A percentile compares a stretch with the other conserved stretches of the same genome.
Conservation (phyloP, 2,329 filamentous ascomycete species). For the Alternaria conjuncta region DNA sequence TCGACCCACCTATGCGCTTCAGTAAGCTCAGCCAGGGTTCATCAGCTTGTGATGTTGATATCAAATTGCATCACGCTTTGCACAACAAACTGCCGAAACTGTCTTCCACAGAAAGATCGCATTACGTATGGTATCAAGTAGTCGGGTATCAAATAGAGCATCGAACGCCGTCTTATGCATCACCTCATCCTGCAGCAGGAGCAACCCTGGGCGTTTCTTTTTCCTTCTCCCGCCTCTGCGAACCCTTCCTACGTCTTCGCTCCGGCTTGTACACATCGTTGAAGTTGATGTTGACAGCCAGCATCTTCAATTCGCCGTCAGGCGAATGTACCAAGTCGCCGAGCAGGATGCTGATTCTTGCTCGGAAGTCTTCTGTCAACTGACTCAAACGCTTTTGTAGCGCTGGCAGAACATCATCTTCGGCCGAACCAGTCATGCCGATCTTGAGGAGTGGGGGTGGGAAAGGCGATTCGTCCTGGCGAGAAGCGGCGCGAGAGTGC, state of each 20-base stretch:
- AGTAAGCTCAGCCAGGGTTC: too few relatives aligned
- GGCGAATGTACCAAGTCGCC: slow-evolving; percentile 92
- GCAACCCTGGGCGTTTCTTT: slow-evolving; percentile 32
- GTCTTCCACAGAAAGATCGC: neutral
- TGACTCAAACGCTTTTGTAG: slow-evolving; percentile 75
- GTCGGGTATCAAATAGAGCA: slow-evolving; percentile 7
- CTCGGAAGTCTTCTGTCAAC: slow-evolving; percentile 77
- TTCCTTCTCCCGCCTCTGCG: slow-evolving; percentile 38
- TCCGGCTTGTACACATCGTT: slow-evolving; percentile 92
- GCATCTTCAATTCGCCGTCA: slow-evolving; percentile 92
- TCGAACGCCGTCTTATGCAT: neutral
- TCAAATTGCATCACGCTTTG: neutral
- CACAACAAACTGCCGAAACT: neutral
- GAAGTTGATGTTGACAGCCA: slow-evolving; percentile 98
- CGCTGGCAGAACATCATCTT: slow-evolving; percentile 73
- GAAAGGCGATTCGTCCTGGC: slow-evolving; percentile 52
- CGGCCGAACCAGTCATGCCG: slow-evolving; percentile 48
- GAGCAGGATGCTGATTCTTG: slow-evolving; percentile 78
- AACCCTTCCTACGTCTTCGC: slow-evolving; percentile 62
- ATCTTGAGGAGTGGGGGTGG: slow-evolving; percentile 47
- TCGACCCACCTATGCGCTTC: neutral
- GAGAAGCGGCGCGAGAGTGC: slow-evolving; percentile 27
- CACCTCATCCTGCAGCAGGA: neutral
- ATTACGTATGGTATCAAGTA: neutral
- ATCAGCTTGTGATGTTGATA: neutral